Evolutionary conservation across 352 stramenopile genomes (phyloP).

Genomic region (Pythium scleroteichum): DNA sequence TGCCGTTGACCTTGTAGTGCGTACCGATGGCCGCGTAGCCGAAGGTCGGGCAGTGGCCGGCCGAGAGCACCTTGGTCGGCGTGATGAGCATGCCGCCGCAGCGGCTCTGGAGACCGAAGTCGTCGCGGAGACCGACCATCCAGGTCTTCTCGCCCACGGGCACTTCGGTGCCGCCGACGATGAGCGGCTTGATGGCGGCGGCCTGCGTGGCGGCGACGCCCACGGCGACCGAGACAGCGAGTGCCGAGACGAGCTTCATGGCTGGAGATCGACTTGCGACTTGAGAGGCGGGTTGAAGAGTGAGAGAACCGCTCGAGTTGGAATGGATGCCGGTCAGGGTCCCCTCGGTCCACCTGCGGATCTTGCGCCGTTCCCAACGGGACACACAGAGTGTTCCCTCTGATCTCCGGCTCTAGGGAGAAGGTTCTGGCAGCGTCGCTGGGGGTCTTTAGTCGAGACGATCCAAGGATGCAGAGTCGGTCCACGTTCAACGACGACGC

Average conservation of each 20-base stretch:
- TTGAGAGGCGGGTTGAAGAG: slow-evolving; percentile 5
- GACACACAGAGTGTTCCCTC: no score
- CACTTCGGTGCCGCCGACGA: slow-evolving; percentile 22
- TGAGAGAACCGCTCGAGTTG: no score
- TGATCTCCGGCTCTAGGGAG: no score
- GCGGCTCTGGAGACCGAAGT: slow-evolving; percentile 2
- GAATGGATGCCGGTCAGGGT: no score
- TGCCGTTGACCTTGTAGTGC: slow-evolving; percentile 25
- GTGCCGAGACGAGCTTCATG: slow-evolving; percentile 14
- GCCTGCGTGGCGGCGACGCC: slow-evolving; percentile 5
- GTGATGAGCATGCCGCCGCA: slow-evolving; percentile 34
- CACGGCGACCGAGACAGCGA: slow-evolving; percentile 8
- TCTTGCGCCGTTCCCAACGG: no score
- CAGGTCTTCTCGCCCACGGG: slow-evolving; percentile 22
- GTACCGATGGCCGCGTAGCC: slow-evolving; percentile 21
- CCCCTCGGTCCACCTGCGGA: no score
- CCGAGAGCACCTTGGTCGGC: slow-evolving; percentile 27
- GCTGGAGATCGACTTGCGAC: not conserved
- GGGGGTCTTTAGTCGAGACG: not conserved
- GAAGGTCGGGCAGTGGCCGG: slow-evolving; percentile 25
- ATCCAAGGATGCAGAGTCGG: not conserved
- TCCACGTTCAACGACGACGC: not conserved
- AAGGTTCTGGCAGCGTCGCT: no score
- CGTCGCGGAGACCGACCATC: slow-evolving; percentile 19
- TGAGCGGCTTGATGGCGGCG: slow-evolving; percentile 13